phyloP scores from a whole-genome alignment of 1,139 yeast species.

The Scheffersomyces illinoinensis region DNA sequence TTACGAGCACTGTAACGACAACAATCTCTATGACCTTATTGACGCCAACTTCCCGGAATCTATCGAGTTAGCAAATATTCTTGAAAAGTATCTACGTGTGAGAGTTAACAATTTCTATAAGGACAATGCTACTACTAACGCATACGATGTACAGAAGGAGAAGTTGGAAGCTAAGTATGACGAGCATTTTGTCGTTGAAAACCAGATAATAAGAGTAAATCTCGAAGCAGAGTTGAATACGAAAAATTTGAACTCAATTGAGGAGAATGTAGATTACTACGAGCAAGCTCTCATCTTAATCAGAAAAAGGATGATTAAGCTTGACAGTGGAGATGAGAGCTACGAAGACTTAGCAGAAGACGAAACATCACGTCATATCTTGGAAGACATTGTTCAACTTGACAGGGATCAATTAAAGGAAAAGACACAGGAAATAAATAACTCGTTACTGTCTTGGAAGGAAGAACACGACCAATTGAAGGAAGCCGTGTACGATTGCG shows the following conservation, averaged over 20 bases:
- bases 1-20: conserved; percentile 61
- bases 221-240: conserved; percentile 14
- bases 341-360: conserved; percentile 12
- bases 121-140: conserved; percentile 23
- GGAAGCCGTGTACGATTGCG: conserved; percentile 21
- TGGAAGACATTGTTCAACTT: conserved; percentile 14
- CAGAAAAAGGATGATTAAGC: conserved; percentile 9
- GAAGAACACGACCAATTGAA: conserved; percentile 16
- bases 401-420: conserved; percentile 11
- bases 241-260: conserved; percentile 9
- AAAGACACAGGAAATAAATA: conserved; percentile 11
- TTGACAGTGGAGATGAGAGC: conserved; percentile 10
- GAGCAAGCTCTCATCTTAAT: conserved; percentile 11
- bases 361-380: conserved; percentile 12
- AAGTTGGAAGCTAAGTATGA: conserved; percentile 13
- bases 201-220: conserved; percentile 11
- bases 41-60: conserved; percentile 83
- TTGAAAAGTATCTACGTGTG: conserved; percentile 52
- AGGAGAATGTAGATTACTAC: conserved; percentile 12
- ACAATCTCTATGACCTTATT: conserved; percentile 54
- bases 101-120: conserved; percentile 39
- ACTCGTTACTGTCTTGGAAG: conserved; percentile 9
- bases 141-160: conserved; percentile 10
- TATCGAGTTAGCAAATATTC: conserved; percentile 62
- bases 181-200: conserved; percentile 14